Conservation (phyloP, 1,284 basidiomycete genomes). For the Retiboletus flavoniger region DNA sequence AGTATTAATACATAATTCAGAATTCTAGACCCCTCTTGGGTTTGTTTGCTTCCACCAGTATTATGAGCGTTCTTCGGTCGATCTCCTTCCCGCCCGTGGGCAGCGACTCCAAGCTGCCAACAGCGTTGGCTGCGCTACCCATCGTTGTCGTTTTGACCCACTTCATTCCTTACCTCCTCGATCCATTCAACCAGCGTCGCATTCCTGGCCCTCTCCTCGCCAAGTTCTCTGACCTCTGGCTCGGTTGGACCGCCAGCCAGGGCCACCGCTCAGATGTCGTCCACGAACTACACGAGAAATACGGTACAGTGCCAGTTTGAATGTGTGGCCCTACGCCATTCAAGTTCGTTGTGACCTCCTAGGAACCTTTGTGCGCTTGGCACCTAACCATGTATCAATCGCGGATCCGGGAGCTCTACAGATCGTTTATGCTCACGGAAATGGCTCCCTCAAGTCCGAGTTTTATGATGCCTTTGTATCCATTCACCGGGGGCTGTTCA, state of each 20-base stretch:
- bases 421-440: conserved; percentile 77
- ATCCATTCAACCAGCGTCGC: conserved; percentile 55
- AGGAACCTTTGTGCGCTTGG: conserved; percentile 83
- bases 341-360: neutral
- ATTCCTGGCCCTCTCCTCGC: conserved; percentile 79
- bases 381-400: conserved; percentile 84
- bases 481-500: conserved; percentile 78
- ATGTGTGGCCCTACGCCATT: neutral
- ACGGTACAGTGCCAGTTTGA: conserved; percentile 51
- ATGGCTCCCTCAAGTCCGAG: conserved; percentile 71
- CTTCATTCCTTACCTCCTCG: conserved; percentile 57
- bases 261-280: conserved; percentile 79
- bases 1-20: neutral
- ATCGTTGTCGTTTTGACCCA: conserved; percentile 46
- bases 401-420: conserved; percentile 77
- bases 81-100: conserved; percentile 8
- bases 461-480: conserved; percentile 83
- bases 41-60: conserved; percentile 7
- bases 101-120: conserved; percentile 13
- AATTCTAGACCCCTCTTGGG: neutral
- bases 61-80: conserved; percentile 19
- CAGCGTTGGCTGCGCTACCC: conserved; percentile 26
- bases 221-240: conserved; percentile 76
- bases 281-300: conserved; percentile 73
- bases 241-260: conserved; percentile 60